These are phyloP conservation scores for Gynandropsis gynandra DNA, from an alignment of 345 rosid genomes.

Conservation along the genomic window DNA sequence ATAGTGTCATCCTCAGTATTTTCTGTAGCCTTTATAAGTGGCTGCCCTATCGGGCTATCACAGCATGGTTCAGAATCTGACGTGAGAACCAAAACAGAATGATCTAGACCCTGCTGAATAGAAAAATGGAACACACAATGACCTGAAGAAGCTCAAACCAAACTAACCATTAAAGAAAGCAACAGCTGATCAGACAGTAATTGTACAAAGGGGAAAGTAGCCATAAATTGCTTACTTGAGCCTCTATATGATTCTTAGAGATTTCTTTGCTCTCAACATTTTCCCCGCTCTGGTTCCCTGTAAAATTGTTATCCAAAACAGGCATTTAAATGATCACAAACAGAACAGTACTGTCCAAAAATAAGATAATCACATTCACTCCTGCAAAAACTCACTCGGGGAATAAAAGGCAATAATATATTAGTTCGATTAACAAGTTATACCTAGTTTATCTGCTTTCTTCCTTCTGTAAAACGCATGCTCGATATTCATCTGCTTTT, in stretches of 20 bases:
- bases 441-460: constrained; percentile 18
- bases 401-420: not conserved
- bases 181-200: not conserved
- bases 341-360: constrained; percentile 4
- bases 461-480: constrained; percentile 26
- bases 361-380: not conserved
- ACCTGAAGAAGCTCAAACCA: not conserved
- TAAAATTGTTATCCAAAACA: constrained; percentile 16
- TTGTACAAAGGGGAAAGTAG: constrained; percentile 2
- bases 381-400: not conserved
- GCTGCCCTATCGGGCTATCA: constrained; percentile 19
- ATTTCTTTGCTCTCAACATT: constrained; percentile 22
- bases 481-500: constrained; percentile 24
- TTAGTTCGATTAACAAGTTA: not conserved
- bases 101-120: constrained; percentile 20
- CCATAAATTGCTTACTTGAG: constrained; percentile 28
- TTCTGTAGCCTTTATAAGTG: constrained; percentile 24
- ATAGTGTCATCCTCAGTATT: constrained; percentile 31
- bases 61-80: constrained; percentile 75
- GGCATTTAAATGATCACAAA: not conserved
- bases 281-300: constrained; percentile 33
- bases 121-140: not conserved
- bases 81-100: constrained; percentile 43
- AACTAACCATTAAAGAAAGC: constrained; percentile 12
- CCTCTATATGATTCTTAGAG: constrained; percentile 29